Evolutionary conservation across 2,329 filamentous ascomycete genomes (phyloP), one percentile per base, ranked within the genome.

Genomic region (Coniochaeta sp.): DNA sequence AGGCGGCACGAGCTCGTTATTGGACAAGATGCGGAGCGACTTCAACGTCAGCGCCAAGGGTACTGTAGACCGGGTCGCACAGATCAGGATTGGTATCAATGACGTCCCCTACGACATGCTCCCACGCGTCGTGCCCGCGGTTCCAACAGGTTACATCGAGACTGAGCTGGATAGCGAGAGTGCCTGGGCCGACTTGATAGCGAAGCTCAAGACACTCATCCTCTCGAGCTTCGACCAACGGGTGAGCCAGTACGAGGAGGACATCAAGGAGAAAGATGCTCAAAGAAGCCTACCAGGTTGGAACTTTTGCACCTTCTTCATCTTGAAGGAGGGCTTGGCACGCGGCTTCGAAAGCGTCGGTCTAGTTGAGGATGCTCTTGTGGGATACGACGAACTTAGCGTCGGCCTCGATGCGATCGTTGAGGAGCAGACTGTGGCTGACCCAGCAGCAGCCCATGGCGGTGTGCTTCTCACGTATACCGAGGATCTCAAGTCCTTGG

Each of bases 301-400:
- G 95, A 99, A 99, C 70, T 99, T 99, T 71, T 98, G 95, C 74
- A 99, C 95, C 0, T 99, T 99, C 72, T 99, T 99, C 72, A 93
- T 99, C 17, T 81, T 99, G 9, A 99, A 99, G 70, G 95, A 99
- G 73, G 95, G 95, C 0, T 77, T 99, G 38, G 93, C 95, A 1
- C 84, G 91, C 65, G 96, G 93, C 0, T 96, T 99, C 66, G 96
- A 99, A 73, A 98, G 91, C 70, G 93, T 98, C 3, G 96, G 96
- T 0, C 79, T 99, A 11, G 91, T 97, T 9, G 95, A 99, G 70
- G 95, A 99, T 79, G 93, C 95, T 3, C 77, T 99, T 43, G 90
- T 95, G 5, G 91, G 92, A 16, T 99, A 99, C 67, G 95, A 98
- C 72, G 93, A 99, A 76, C 84, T 99, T 11, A 90, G 90, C 47